phyloP scores from a whole-genome alignment of 805 yeast species.

The Yarrowia divulgata region DNA sequence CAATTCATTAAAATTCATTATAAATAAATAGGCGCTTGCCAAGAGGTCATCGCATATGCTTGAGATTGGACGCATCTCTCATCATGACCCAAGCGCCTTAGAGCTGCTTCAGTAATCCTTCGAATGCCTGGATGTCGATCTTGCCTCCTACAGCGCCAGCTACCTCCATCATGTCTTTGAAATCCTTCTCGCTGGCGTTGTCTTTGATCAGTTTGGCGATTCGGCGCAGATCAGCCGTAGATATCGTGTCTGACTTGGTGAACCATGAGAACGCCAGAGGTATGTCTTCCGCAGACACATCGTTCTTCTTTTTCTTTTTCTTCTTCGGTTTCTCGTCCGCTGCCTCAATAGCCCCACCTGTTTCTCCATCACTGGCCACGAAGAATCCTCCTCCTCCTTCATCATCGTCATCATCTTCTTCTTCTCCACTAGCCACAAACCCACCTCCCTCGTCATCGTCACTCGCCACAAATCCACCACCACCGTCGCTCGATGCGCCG shows the following conservation, averaged over 20 bases:
- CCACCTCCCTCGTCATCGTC: slow-evolving; percentile 16
- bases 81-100: background rate
- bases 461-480: background rate
- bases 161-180: slow-evolving; percentile 48
- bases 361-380: slow-evolving; percentile 12
- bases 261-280: slow-evolving; percentile 26
- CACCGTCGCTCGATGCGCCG: background rate
- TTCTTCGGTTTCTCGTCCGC: background rate
- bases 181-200: slow-evolving; percentile 46
- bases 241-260: slow-evolving; percentile 43
- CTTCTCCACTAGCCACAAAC: slow-evolving; percentile 14
- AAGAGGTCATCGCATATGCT: slow-evolving; percentile 12
- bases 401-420: background rate
- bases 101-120: slow-evolving; percentile 38
- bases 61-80: background rate
- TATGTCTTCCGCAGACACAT: background rate
- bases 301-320: slow-evolving; percentile 1
- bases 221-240: slow-evolving; percentile 45
- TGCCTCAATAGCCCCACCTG: background rate
- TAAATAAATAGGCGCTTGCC: slow-evolving; percentile 4
- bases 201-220: slow-evolving; percentile 47
- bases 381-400: slow-evolving; percentile 14
- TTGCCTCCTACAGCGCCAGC: slow-evolving; percentile 43
- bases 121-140: slow-evolving; percentile 12
- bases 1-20: too few species aligned